Base-by-base conservation (phyloP, 2,329 filamentous ascomycete species). In the Pseudohalonectria lignicola region DNA sequence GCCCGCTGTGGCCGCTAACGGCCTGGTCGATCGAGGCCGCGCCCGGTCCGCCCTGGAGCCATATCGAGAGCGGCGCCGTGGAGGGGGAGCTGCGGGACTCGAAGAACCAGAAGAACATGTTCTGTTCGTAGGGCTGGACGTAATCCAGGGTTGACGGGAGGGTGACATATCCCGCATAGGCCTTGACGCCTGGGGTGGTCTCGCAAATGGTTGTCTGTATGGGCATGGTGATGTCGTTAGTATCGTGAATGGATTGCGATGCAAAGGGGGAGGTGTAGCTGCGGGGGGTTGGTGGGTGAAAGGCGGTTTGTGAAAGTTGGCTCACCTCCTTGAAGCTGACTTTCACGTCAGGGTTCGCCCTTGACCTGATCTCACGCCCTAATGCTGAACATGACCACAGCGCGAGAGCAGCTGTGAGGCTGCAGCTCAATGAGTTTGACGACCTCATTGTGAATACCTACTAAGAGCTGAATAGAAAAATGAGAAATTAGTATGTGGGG, bases 71-170 rank as follows among this genome's bases (percentile, higher is more conserved):
- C 2, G 59, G 59, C 0, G 56, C 56, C 11, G 38, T 42, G 16
- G 38, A 34, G 19, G 49, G 42, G 28, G 41, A 35, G 34, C 39
- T 38, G 31, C 71, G 63, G 12, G 74, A 62, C 47, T 78, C 74
- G 43, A 79, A 71, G 49, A 77, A 79, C 72, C 74, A 76, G 55
- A 79, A 81, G 54, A 78, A 79, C n/a, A 71, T 74, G 49, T 76
- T 77, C 49, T 18, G 23, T 29, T 37, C 29, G 29, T 23, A 32
- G 2, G 29, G 36, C 20, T 26, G 18, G 23, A 25, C 34, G 17
- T 31, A 10, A 6, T 31, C n/a, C 23, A 26, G 23, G n/a, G 36
- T 23, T 11, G n/a, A n/a, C 3, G 71, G 70, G 4, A 79, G 61
- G 51, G 72, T 66, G 10, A 79, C 66, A 44, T 77, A 79, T 28